Evolutionary conservation across 305 asterid species (phyloP).

Genomic region (Plantago coronopus): DNA sequence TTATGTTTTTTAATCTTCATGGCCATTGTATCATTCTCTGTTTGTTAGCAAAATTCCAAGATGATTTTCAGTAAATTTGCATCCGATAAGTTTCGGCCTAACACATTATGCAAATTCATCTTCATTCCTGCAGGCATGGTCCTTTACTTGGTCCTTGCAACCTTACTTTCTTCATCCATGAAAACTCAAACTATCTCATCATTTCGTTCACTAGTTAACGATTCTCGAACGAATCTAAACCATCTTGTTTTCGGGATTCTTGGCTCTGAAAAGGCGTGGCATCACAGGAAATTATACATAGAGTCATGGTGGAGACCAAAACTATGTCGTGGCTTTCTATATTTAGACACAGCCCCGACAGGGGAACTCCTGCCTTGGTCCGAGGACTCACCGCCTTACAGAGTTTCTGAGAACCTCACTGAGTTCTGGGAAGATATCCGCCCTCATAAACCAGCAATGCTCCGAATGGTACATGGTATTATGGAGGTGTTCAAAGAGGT

Average conservation of each 20-base stretch:
- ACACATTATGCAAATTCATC: no score
- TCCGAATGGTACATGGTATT: conserved; percentile 44
- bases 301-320: conserved; percentile 55
- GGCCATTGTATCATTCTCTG: no score
- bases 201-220: no score
- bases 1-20: no score
- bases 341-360: conserved; percentile 32
- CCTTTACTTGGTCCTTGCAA: not conserved
- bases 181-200: no score
- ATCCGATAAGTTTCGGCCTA: no score
- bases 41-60: no score
- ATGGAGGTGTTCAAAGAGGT: conserved; percentile 38
- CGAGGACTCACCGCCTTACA: conserved; percentile 34
- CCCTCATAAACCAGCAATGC: not conserved
- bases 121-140: no score
- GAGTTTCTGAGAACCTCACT: conserved; percentile 30
- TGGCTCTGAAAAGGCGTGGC: conserved; percentile 44
- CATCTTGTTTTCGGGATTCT: conserved; percentile 42
- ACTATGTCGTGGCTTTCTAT: conserved; percentile 32
- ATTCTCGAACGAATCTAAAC: conserved; percentile 18
- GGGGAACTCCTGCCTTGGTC: conserved; percentile 47
- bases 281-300: conserved; percentile 29
- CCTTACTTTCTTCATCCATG: conserved; percentile 14
- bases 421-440: conserved; percentile 17
- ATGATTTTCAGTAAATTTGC: no score